Evolutionary conservation across 129 eudicot species (phyloP).

Genomic region (Oenanthe sinensis): DNA sequence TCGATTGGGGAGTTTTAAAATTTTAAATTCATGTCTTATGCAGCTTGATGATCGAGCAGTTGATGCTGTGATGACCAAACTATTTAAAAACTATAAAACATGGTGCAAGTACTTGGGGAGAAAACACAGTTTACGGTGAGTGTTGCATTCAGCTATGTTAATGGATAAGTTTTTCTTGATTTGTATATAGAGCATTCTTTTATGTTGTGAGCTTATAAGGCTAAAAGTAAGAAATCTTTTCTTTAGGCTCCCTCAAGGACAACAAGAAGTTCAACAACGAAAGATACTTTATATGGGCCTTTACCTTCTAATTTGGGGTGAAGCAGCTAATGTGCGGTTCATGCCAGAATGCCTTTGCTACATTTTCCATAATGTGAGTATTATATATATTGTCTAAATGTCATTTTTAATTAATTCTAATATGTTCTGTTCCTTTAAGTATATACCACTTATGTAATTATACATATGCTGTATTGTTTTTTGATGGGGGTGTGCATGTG

Average conservation of each 20-base stretch:
- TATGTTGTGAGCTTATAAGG: not conserved
- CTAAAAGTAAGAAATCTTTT: constrained; percentile 8
- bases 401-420: not conserved
- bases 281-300: constrained; percentile 91
- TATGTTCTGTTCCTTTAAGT: not conserved
- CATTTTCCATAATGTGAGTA: constrained; percentile 91
- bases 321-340: constrained; percentile 94
- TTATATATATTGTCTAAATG: constrained; percentile 2
- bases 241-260: constrained; percentile 76
- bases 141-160: not conserved
- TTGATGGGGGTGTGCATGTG: not conserved
- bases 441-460: not conserved
- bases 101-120: constrained; percentile 98
- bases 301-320: constrained; percentile 99
- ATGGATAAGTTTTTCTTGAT: not conserved
- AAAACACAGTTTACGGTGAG: constrained; percentile 88
- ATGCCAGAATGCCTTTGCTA: constrained; percentile 98
- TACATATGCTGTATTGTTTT: not conserved
- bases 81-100: constrained; percentile 86
- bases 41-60: constrained; percentile 98
- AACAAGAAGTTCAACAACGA: constrained; percentile 76
- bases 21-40: constrained; percentile 19
- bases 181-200: not conserved
- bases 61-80: constrained; percentile 72
- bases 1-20: not conserved